Conservation (phyloP, 352 stramenopile genomes). For the Phytophthora multivora region DNA sequence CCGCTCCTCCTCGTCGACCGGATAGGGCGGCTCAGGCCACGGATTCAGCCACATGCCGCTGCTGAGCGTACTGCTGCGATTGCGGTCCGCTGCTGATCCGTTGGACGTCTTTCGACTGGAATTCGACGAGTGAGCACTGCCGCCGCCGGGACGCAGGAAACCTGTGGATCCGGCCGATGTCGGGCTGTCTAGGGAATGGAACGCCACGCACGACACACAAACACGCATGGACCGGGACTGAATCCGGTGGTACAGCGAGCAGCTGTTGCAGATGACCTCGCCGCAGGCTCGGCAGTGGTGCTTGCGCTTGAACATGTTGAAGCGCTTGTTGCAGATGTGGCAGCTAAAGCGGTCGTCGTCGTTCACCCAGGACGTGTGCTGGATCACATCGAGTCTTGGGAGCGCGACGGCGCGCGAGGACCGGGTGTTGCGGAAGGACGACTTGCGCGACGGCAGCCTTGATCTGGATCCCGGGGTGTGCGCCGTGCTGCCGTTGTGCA, state of each 20-base stretch:
- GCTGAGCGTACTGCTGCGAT: slow-evolving; percentile 61
- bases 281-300: slow-evolving; percentile 86
- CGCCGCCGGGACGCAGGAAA: slow-evolving; percentile 37
- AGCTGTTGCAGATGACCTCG: slow-evolving; percentile 88
- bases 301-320: slow-evolving; percentile 90
- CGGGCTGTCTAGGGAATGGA: slow-evolving; percentile 81
- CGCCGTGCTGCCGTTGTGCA: slow-evolving; percentile 23
- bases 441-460: slow-evolving; percentile 63
- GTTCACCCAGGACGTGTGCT: slow-evolving; percentile 86
- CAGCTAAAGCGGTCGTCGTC: slow-evolving; percentile 87
- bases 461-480: slow-evolving; percentile 29
- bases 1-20: slow-evolving; percentile 79
- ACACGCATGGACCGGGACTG: slow-evolving; percentile 86
- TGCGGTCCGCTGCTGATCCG: slow-evolving; percentile 37
- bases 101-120: slow-evolving; percentile 70
- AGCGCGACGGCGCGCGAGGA: slow-evolving; percentile 76
- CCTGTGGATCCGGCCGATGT: slow-evolving; percentile 60
- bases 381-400: slow-evolving; percentile 74
- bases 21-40: slow-evolving; percentile 84
- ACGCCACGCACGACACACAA: slow-evolving; percentile 83
- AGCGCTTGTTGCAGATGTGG: slow-evolving; percentile 89
- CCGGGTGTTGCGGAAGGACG: slow-evolving; percentile 76
- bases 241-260: slow-evolving; percentile 84
- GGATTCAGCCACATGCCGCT: slow-evolving; percentile 76
- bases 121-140: slow-evolving; percentile 38